Evolutionary conservation across 345 rosid species (phyloP).

Genomic region (Salix viminalis): DNA sequence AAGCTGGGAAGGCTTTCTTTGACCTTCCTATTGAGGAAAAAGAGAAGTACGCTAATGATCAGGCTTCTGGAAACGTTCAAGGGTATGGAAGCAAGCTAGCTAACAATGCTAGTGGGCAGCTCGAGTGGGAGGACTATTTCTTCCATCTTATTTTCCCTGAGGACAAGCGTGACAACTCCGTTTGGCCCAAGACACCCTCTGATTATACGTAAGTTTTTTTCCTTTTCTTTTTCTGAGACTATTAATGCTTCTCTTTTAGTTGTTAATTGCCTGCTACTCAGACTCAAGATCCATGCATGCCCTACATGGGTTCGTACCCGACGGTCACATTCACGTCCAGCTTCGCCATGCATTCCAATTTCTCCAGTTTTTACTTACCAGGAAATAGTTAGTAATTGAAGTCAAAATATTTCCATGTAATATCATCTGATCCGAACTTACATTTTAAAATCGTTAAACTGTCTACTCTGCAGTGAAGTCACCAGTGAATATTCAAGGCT

Average conservation of each 20-base stretch:
- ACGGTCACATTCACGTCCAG: not conserved
- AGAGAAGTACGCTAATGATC: slow-evolving; percentile 84
- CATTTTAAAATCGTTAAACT: not conserved
- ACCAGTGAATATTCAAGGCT: slow-evolving; percentile 80
- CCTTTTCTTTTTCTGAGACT: not conserved
- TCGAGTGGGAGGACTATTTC: slow-evolving; percentile 96
- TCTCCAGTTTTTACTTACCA: not conserved
- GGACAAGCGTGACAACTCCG: slow-evolving; percentile 67
- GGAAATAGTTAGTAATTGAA: not conserved
- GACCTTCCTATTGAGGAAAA: slow-evolving; percentile 69
- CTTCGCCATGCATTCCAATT: not conserved
- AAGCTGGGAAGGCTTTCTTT: slow-evolving; percentile 60
- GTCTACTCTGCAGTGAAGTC: slow-evolving; percentile 41
- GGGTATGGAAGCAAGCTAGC: slow-evolving; percentile 97
- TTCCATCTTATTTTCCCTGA: slow-evolving; percentile 80
- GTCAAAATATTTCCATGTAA: not conserved
- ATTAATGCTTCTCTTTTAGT: not conserved
- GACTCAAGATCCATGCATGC: not conserved
- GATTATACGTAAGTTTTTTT: slow-evolving; percentile 64
- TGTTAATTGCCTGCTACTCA: not conserved
- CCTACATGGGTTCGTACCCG: not conserved
- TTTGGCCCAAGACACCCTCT: slow-evolving; percentile 77
- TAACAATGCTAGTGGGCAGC: slow-evolving; percentile 76
- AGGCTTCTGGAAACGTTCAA: slow-evolving; percentile 71
- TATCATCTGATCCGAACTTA: not conserved